Evolutionary conservation across 2,329 filamentous ascomycete species (phyloP).

Genomic region (Huntiella decipiens): DNA sequence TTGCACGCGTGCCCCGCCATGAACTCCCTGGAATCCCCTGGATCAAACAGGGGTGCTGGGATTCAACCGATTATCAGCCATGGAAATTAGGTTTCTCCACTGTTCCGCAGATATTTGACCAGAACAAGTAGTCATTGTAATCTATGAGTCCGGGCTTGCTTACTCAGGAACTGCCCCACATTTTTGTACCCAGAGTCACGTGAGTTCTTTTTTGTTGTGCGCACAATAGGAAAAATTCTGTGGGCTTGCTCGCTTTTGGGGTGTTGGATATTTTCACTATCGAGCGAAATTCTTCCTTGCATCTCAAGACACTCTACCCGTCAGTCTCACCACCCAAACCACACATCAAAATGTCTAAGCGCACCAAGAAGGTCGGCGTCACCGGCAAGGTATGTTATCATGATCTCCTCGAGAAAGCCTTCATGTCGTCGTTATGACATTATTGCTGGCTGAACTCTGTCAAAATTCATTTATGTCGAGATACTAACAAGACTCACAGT

Average conservation of each 20-base stretch:
- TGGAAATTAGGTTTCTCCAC: background rate
- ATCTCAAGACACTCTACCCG: constrained; percentile 14
- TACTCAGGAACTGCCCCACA: no score
- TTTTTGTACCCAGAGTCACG: constrained; percentile 6
- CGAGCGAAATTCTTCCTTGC: constrained; percentile 9
- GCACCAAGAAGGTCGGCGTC: constrained; percentile 94
- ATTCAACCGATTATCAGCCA: constrained; percentile 4
- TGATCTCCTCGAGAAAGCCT: background rate
- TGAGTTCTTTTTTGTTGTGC: constrained; percentile 10
- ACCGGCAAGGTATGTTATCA: constrained; percentile 37
- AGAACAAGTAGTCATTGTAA: background rate
- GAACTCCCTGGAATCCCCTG: constrained; percentile 8
- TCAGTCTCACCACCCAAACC: constrained; percentile 15
- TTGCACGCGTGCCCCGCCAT: constrained; percentile 11
- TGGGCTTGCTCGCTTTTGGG: constrained; percentile 6
- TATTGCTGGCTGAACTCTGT: background rate
- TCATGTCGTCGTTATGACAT: constrained; percentile 1
- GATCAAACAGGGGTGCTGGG: constrained; percentile 1
- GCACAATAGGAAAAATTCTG: constrained; percentile 11
- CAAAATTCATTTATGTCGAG: background rate
- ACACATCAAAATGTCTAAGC: constrained; percentile 67
- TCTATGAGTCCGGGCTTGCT: no score
- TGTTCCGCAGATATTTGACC: background rate
- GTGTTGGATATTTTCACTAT: constrained; percentile 10
- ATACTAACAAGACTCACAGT: constrained; percentile 34